Base-by-base conservation (phyloP, 768 basidiomycete genomes). In the Suillus placidus region DNA sequence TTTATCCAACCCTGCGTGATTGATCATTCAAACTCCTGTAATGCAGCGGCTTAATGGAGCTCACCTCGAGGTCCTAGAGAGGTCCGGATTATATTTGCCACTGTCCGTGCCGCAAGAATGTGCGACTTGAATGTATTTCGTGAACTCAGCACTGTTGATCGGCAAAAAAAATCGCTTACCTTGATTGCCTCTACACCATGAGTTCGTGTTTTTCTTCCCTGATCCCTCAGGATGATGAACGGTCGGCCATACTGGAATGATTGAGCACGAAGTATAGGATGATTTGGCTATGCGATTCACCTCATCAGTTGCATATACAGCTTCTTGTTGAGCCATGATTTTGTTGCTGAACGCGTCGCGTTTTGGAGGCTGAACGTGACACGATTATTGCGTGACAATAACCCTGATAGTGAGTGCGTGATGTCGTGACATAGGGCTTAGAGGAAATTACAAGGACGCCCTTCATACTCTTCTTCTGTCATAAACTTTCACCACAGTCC, bases 101-200 rank as follows among this genome's bases (percentile, higher is more conserved):
- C 95, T 6, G 93, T 93, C 65, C 91, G 84, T 30, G 97, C 97
- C 40, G 97, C 97, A 68, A 98, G 89, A 73, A 99, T 99, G 79
- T 99, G 96, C 6, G 92, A 89, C 94, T 95, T 65, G 23, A 65
- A 26, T 49, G 61, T 71, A 68, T 66, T 54, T 35, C 32, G 56
- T 63, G 47, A 69, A 26, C 47, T 54, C 66, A 30, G 47, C 26
- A 13, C 60, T 55, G 38, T 51, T 35, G 51, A 58, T 55, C 54
- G 20, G 18, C 0, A 45, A 57, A 1, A n/a, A 26, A 54, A 26
- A 56, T n/a, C 18, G 72, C 80, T 49, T 38, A 94, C 95, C 85
- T 97, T 96, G 83, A 99, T 97, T 70, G 97, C 97, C 78, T 96
- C 94, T 67, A 91, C 77, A 61, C 97, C 97, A 80, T 99, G 95